Evolutionary conservation across 2,329 filamentous ascomycete genomes (phyloP), one percentile per base, ranked within the genome.

Genomic region (Hyphodiscus sp.): DNA sequence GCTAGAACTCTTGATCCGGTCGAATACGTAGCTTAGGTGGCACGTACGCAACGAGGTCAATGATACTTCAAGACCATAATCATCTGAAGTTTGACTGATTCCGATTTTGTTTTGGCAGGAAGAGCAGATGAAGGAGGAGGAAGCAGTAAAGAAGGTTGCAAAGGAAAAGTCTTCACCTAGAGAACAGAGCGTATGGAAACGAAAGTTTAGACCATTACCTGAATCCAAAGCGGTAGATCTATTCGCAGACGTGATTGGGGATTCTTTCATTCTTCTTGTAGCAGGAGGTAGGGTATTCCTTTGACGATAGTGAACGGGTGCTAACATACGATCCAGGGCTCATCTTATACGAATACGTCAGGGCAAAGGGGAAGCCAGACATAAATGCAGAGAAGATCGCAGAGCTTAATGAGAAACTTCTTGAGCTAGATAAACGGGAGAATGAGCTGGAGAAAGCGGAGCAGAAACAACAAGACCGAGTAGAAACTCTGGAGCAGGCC

Each of bases 211-310:
- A 49, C 68, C 81, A 7, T 70, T 86, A n/a, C 81, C 82, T 10
- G 82, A 86, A 64, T 74, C 68, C 16, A 86, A 85, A 68, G 82
- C 82, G 9, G 82, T 86, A 11, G 82, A 85, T 62, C 69, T 86
- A 8, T 86, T 86, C 61, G 83, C 82, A 43, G 82, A 86, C 62
- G 82, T 86, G 16, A 71, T 82, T 48, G 82, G 82, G 42, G 82
- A 86, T 59, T 70, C 73, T 16, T 86, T 86, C 63, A 85, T 86
- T 55, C 73, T 86, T 19, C 64, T 74, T 6, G 81, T 86, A 23
- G 82, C 81, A 7, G 71, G 73, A 15, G 74, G 68, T 19, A 26
- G 23, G 23, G 23, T 8, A 26, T 8, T 26, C 23, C 3, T 26
- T 26, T 8, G 23, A 26, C 4, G 23, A 26, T 26, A 8, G 8